These are phyloP conservation scores for Scytalidium sp. DNA, from an alignment of 2,329 filamentous ascomycete species.

Conservation along the genomic window DNA sequence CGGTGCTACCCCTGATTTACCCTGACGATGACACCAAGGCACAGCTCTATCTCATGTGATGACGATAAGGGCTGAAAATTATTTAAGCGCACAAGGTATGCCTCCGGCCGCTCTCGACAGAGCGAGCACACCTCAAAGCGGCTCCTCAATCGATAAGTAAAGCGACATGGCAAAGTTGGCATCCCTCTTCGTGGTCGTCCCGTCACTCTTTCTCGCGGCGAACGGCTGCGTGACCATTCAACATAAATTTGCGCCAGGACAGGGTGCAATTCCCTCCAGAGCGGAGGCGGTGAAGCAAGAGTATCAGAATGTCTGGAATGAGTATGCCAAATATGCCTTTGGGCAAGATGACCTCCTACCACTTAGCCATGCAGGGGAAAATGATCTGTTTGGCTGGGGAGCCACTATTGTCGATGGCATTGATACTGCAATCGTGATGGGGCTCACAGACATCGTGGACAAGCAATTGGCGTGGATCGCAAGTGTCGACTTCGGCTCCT, in stretches of 20 bases:
- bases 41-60: too few relatives aligned
- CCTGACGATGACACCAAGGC: too few relatives aligned
- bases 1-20: too few relatives aligned
- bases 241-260: neutral
- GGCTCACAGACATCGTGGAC: slow-evolving; percentile 60
- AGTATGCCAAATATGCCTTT: slow-evolving; percentile 68
- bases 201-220: neutral
- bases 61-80: too few relatives aligned
- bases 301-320: slow-evolving; percentile 66
- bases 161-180: neutral
- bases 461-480: slow-evolving; percentile 67
- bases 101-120: too few relatives aligned
- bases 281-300: slow-evolving; percentile 59
- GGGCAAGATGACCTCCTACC: slow-evolving; percentile 71
- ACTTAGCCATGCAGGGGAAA: slow-evolving; percentile 56
- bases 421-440: slow-evolving; percentile 74
- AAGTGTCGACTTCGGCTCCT: slow-evolving; percentile 58
- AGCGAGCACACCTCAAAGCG: too few relatives aligned
- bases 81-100: too few relatives aligned
- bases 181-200: neutral
- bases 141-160: neutral
- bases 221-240: neutral
- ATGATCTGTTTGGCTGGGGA: slow-evolving; percentile 73
- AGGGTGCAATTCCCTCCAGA: slow-evolving; percentile 18
- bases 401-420: slow-evolving; percentile 76